These are phyloP conservation scores for Thraustochytrium striatum DNA, from an alignment of 352 stramenopile genomes.

Conservation along the genomic window DNA sequence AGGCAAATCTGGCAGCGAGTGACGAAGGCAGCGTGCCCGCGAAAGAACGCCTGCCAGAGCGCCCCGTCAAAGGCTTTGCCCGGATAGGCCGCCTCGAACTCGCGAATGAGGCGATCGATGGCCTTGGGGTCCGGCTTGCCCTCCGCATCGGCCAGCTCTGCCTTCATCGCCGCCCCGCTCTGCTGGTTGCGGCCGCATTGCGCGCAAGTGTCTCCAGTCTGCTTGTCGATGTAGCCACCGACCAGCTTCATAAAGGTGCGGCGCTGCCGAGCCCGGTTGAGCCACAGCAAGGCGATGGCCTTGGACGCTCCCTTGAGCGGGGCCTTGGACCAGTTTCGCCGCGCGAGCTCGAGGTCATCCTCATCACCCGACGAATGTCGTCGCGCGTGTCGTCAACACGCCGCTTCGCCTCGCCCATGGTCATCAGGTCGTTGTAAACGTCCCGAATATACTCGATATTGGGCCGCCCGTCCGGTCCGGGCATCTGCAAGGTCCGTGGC, in stretches of 20 bases:
- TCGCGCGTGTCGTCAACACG: constrained; percentile 70
- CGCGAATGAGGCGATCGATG: constrained; percentile 62
- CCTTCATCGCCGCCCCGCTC: constrained; percentile 23
- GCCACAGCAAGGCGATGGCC: constrained; percentile 84
- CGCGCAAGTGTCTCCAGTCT: constrained; percentile 43
- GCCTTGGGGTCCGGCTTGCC: constrained; percentile 28
- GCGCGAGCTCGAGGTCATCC: constrained; percentile 73
- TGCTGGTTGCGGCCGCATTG: constrained; percentile 41
- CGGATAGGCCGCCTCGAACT: constrained; percentile 59
- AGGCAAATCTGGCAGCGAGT: constrained; percentile 89
- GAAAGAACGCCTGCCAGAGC: constrained; percentile 76
- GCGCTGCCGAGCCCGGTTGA: constrained; percentile 83
- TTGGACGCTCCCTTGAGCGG: constrained; percentile 72
- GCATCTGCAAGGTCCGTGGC: constrained; percentile 73
- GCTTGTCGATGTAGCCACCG: constrained; percentile 68
- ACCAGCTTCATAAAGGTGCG: constrained; percentile 81
- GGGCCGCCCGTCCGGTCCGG: constrained; percentile 61
- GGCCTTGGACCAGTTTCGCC: constrained; percentile 75
- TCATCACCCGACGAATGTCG: constrained; percentile 87
- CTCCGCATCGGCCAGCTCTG: constrained; percentile 44
- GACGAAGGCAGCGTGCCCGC: constrained; percentile 81
- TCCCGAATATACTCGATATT: constrained; percentile 89
- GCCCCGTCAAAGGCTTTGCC: constrained; percentile 39
- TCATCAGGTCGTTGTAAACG: constrained; percentile 90
- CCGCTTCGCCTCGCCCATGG: constrained; percentile 78